A percentile compares a stretch with the other conserved stretches of the same genome.
phyloP scores from a whole-genome alignment of 345 rosid species.

The Gossypium ekmanianum region DNA sequence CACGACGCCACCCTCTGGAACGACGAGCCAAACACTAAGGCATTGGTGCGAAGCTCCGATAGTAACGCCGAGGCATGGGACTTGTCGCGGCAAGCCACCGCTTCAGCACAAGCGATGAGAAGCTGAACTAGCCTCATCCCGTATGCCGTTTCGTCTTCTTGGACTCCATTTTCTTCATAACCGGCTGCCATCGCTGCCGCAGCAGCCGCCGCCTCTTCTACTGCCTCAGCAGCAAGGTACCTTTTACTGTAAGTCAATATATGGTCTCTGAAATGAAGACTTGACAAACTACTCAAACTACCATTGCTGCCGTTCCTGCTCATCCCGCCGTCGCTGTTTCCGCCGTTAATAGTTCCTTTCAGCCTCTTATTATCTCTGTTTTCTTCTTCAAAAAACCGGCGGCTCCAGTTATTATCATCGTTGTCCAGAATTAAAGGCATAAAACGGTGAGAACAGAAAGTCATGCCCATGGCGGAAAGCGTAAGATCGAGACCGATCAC shows the following conservation, averaged over 20 bases:
- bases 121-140: constrained; percentile 57
- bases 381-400: constrained; percentile 13
- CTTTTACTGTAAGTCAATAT: constrained; percentile 33
- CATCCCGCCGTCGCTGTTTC: constrained; percentile 13
- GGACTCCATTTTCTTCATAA: constrained; percentile 10
- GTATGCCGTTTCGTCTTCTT: constrained; percentile 35
- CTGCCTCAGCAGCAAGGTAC: constrained; percentile 43
- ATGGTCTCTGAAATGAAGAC: constrained; percentile 46
- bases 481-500: constrained; percentile 26
- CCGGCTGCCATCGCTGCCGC: constrained; percentile 14
- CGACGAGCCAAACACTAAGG: constrained; percentile 53
- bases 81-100: constrained; percentile 67
- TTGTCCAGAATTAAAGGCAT: constrained; percentile 22
- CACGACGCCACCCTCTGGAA: constrained; percentile 71
- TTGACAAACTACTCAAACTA: constrained; percentile 29
- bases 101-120: constrained; percentile 60
- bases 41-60: constrained; percentile 46
- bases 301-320: constrained; percentile 32
- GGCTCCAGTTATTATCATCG: constrained; percentile 7
- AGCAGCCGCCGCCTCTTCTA: constrained; percentile 40
- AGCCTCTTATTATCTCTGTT: constrained; percentile 36
- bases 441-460: constrained; percentile 23
- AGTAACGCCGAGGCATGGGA: constrained; percentile 44
- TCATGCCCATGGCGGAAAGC: constrained; percentile 28
- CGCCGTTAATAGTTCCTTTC: constrained; percentile 14